Percentiles rank a stretch among this genome's conserved stretches.
Conservation (phyloP, 2,329 filamentous ascomycete genomes). For the Thermoascus crustaceus region DNA sequence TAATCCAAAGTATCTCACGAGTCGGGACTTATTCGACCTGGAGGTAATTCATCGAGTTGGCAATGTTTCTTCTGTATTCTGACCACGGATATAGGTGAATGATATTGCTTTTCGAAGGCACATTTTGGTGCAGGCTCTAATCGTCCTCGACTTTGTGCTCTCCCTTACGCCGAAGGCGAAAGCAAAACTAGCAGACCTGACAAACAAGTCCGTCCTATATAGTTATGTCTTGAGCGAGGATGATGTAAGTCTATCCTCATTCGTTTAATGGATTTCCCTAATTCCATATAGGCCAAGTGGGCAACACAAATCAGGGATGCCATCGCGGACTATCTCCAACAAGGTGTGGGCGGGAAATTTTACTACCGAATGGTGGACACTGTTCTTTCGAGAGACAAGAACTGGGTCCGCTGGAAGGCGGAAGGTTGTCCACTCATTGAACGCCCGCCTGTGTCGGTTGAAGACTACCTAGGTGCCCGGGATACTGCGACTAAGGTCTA, state of each 20-base stretch:
- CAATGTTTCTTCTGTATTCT: constrained; percentile 14
- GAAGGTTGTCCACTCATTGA: constrained; percentile 87
- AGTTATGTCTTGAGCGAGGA: constrained; percentile 71
- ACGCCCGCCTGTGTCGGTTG: constrained; percentile 59
- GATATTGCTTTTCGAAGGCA: constrained; percentile 91
- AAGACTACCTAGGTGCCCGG: constrained; percentile 63
- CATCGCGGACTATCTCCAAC: constrained; percentile 76
- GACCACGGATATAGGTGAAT: constrained; percentile 54
- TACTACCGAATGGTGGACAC: constrained; percentile 97
- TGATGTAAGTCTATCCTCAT: constrained; percentile 50
- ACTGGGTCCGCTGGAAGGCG: constrained; percentile 98
- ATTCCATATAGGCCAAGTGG: constrained; percentile 63
- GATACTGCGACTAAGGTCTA: constrained; percentile 57
- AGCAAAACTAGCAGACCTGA: constrained; percentile 62
- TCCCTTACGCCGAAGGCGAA: constrained; percentile 77
- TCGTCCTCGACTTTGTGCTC: constrained; percentile 90
- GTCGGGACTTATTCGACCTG: constrained; percentile 86
- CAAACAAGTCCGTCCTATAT: constrained; percentile 86
- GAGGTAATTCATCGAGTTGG: constrained; percentile 51
- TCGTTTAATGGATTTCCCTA: constrained; percentile 9
- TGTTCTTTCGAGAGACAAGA: constrained; percentile 89
- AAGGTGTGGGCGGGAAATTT: constrained; percentile 75
- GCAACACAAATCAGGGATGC: constrained; percentile 65
- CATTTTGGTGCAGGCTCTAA: constrained; percentile 88
- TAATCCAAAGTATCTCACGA: constrained; percentile 98